These are phyloP conservation scores for Lepraria neglecta DNA, from an alignment of 495 filamentous ascomycete genomes.

Conservation along the genomic window DNA sequence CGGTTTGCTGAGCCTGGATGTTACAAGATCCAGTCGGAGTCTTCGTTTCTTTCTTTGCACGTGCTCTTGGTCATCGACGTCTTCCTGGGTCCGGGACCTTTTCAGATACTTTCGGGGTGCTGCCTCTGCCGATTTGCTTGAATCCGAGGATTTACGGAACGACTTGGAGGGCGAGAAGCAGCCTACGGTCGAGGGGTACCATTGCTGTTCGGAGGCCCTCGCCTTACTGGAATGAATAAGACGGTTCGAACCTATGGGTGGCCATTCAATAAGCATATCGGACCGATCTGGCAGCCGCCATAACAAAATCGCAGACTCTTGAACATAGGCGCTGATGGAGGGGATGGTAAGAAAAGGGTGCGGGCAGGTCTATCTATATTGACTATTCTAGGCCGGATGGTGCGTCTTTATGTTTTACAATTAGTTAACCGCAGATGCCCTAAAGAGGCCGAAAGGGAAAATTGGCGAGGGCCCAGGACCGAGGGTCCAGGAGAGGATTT, in stretches of 20 bases:
- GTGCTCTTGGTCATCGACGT: constrained; percentile 54
- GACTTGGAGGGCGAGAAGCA: neutral
- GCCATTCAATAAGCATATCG: constrained; percentile 24
- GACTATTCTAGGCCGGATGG: constrained; percentile 9
- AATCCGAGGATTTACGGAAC: neutral
- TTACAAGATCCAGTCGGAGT: constrained; percentile 55
- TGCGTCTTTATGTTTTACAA: constrained; percentile 15
- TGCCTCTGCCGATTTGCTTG: neutral
- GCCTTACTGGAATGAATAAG: constrained; percentile 1
- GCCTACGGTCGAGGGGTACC: neutral
- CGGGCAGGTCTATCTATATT: constrained; percentile 8
- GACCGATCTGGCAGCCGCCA: neutral
- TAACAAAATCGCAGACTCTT: neutral
- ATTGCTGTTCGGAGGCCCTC: neutral
- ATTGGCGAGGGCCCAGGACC: constrained; percentile 8
- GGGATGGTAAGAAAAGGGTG: constrained; percentile 1
- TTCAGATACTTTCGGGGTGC: constrained; percentile 35
- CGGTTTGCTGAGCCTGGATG: constrained; percentile 60
- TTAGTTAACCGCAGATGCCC: constrained; percentile 6
- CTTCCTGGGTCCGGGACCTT: constrained; percentile 50
- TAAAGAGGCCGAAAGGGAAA: constrained; percentile 1
- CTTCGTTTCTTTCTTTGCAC: constrained; percentile 61
- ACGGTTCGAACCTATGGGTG: constrained; percentile 9
- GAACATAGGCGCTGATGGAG: constrained; percentile 5
- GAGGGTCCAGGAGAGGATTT: constrained; percentile 10